Conservation (phyloP, 257 asterid genomes). For the Solanum chmielewskii region DNA sequence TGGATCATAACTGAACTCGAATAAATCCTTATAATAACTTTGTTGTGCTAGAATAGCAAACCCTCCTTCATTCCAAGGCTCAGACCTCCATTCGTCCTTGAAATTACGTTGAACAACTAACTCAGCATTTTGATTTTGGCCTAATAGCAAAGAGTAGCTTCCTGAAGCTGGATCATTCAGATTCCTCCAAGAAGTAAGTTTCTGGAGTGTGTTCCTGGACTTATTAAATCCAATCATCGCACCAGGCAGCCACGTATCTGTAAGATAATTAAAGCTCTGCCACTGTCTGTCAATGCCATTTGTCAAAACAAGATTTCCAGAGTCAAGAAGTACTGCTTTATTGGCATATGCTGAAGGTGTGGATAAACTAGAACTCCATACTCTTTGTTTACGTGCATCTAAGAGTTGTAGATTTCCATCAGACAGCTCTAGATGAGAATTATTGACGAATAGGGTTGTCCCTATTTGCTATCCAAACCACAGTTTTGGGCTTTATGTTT, state of each 20-base stretch:
- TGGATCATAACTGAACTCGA: slow-evolving; percentile 3
- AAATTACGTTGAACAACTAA: neutral
- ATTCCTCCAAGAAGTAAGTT: slow-evolving; percentile 2
- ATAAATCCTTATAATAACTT: neutral
- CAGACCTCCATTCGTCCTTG: neutral
- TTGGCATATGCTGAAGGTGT: neutral
- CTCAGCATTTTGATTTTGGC: neutral
- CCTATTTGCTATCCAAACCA: slow-evolving; percentile 34
- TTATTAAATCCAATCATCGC: neutral
- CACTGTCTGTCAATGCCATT: neutral
- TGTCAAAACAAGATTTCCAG: slow-evolving; percentile 1
- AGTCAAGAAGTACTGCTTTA: neutral
- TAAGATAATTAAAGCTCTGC: slow-evolving; percentile 9
- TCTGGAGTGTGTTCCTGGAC: neutral
- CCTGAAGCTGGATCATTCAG: neutral
- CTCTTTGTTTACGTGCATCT: neutral
- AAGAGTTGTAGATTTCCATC: neutral
- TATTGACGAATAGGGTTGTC: slow-evolving; percentile 3
- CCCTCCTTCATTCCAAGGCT: neutral
- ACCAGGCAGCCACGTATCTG: slow-evolving; percentile 9
- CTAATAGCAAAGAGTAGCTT: neutral
- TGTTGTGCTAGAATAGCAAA: neutral
- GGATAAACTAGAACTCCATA: neutral
- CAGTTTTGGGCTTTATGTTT: slow-evolving; percentile 11
- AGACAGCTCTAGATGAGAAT: neutral